Conservation (phyloP, 2,329 filamentous ascomycete genomes). For the Diplodia seriata region DNA sequence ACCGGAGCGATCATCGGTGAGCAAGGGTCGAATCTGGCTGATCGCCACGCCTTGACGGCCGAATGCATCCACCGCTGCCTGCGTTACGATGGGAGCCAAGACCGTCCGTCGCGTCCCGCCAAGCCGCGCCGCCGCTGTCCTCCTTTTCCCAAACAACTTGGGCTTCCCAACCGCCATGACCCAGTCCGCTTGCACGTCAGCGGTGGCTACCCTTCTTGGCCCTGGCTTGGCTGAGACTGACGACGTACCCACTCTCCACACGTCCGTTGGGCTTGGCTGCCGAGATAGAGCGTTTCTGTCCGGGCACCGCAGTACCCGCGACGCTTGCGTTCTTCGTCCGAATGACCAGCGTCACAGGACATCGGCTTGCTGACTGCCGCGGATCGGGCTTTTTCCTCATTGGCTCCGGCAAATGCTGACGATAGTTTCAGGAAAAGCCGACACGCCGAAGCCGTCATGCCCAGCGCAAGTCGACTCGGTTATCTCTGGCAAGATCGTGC, state of each 20-base stretch:
- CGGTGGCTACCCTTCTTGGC: slow-evolving; percentile 14
- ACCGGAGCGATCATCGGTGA: slow-evolving; percentile 12
- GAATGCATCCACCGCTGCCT: slow-evolving; percentile 22
- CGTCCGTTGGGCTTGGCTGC: slow-evolving; percentile 9
- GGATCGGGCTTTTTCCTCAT: neutral
- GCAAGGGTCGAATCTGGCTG: slow-evolving; percentile 7
- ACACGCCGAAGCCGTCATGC: neutral
- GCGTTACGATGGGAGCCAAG: slow-evolving; percentile 20
- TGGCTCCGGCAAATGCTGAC: slow-evolving; percentile 7
- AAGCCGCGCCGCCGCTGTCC: slow-evolving; percentile 16
- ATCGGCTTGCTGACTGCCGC: neutral
- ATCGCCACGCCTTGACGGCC: slow-evolving; percentile 15
- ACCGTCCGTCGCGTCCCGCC: slow-evolving; percentile 18
- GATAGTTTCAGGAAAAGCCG: slow-evolving; percentile 5
- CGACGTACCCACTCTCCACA: slow-evolving; percentile 18
- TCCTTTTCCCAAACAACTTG: slow-evolving; percentile 12
- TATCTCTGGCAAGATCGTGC: slow-evolving; percentile 6
- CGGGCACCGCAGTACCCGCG: neutral
- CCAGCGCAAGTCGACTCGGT: neutral
- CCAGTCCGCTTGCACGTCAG: slow-evolving; percentile 1
- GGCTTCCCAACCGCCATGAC: neutral
- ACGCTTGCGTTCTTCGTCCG: slow-evolving; percentile 3
- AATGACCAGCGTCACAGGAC: neutral
- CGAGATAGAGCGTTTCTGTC: neutral
- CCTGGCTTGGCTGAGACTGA: slow-evolving; percentile 22